phyloP scores from a whole-genome alignment of 306 rosid species.

The Myrica gale region DNA sequence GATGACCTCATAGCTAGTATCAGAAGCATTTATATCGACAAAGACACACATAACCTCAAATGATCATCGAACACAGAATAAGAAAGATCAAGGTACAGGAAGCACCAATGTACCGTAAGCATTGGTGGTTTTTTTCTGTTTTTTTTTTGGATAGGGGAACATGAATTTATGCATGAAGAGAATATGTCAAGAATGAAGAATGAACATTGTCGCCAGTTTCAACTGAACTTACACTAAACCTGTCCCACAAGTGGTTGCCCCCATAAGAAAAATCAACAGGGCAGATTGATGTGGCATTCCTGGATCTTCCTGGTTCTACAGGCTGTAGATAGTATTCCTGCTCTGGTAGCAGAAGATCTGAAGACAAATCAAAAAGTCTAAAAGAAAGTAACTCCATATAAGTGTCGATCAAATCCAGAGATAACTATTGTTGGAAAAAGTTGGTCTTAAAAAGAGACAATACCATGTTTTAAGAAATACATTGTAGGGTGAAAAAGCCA shows the following conservation, averaged over 20 bases:
- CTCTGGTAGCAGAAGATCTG: conserved; percentile 79
- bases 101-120: neutral
- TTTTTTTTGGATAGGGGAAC: neutral
- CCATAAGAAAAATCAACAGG: conserved; percentile 95
- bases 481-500: neutral
- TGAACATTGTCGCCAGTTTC: conserved; percentile 15
- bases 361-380: conserved; percentile 84
- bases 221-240: conserved; percentile 70
- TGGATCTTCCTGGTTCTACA: conserved; percentile 64
- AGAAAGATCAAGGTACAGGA: neutral
- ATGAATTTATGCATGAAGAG: neutral
- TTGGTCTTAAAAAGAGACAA: neutral
- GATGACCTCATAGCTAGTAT: neutral
- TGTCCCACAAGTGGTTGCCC: conserved; percentile 93
- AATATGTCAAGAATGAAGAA: conserved; percentile 14
- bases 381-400: conserved; percentile 27
- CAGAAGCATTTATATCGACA: neutral
- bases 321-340: conserved; percentile 96
- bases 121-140: neutral
- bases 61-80: neutral
- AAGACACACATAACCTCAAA: neutral
- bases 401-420: conserved; percentile 7
- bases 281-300: conserved; percentile 81
- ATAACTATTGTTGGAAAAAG: neutral
- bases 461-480: neutral